Conservation (phyloP, 805 yeast genomes). For the Kodamaea restingae region DNA sequence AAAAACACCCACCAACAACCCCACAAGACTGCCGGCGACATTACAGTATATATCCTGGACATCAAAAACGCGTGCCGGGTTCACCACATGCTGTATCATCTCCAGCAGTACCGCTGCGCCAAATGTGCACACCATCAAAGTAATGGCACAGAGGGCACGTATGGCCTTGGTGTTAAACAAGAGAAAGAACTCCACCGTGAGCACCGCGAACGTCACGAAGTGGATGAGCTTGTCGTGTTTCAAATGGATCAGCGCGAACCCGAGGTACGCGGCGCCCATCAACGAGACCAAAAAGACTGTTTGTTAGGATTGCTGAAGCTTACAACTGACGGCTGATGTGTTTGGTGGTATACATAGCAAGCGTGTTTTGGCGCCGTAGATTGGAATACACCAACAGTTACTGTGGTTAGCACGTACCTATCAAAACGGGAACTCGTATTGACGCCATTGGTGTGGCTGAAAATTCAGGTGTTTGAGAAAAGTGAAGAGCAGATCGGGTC, state of each 20-base stretch:
- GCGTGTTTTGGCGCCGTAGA: too few relatives aligned
- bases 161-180: slow-evolving; percentile 32
- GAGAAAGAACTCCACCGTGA: slow-evolving; percentile 48
- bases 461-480: too few relatives aligned
- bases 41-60: slow-evolving; percentile 40
- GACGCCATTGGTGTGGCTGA: slow-evolving; percentile 1
- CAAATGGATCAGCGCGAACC: slow-evolving; percentile 46
- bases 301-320: too few relatives aligned
- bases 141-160: slow-evolving; percentile 5
- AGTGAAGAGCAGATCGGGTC: too few relatives aligned
- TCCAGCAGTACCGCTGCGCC: slow-evolving; percentile 50
- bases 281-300: slow-evolving; percentile 27
- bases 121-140: slow-evolving; percentile 43
- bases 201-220: slow-evolving; percentile 41
- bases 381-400: too few relatives aligned
- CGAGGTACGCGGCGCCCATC: slow-evolving; percentile 40
- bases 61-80: slow-evolving; percentile 49
- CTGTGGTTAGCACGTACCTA: slow-evolving; percentile 11
- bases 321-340: too few relatives aligned
- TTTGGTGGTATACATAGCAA: too few relatives aligned
- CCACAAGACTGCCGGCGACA: slow-evolving; percentile 28
- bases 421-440: slow-evolving; percentile 8
- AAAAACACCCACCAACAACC: slow-evolving; percentile 16
- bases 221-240: slow-evolving; percentile 52
- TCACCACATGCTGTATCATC: slow-evolving; percentile 42